These are phyloP conservation scores for Peronosclerospora sorghi DNA, from an alignment of 352 stramenopile species.

Conservation along the genomic window DNA sequence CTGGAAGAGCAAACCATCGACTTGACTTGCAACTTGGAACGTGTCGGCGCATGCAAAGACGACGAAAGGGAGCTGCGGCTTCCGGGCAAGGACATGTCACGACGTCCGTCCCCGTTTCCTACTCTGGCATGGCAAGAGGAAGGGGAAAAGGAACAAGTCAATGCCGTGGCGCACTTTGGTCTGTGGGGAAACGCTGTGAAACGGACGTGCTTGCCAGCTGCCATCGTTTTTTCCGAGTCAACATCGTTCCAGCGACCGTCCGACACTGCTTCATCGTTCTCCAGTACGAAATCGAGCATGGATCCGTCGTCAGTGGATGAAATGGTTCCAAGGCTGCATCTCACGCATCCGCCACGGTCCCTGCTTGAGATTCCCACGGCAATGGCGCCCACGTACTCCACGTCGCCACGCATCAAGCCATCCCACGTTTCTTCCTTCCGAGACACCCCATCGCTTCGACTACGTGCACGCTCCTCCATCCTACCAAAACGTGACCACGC, in stretches of 20 bases:
- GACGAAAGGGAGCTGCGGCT: constrained; percentile 8
- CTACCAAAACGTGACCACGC: constrained; percentile 16
- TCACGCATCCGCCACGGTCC: constrained; percentile 13
- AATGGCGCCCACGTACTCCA: constrained; percentile 39
- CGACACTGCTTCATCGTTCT: not conserved
- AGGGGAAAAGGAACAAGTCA: constrained; percentile 10
- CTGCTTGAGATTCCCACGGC: constrained; percentile 13
- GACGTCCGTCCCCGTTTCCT: constrained; percentile 1
- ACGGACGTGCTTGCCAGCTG: constrained; percentile 29
- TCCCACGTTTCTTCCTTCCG: constrained; percentile 16
- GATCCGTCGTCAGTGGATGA: constrained; percentile 17
- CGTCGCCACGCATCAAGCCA: constrained; percentile 34
- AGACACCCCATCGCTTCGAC: constrained; percentile 11
- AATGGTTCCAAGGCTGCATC: constrained; percentile 28
- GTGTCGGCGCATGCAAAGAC: constrained; percentile 2
- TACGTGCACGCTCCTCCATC: constrained; percentile 1
- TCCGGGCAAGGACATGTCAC: constrained; percentile 11
- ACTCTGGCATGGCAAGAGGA: not conserved
- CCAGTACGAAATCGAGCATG: not conserved
- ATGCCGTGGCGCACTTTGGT: constrained; percentile 36
- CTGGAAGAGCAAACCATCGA: constrained; percentile 7
- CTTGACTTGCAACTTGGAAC: constrained; percentile 16
- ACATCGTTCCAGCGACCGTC: constrained; percentile 1
- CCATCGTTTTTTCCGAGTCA: constrained; percentile 31
- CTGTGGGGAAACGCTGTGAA: constrained; percentile 48